Evolutionary conservation across 2,329 filamentous ascomycete species (phyloP).

Genomic region (Bipolaris sorokiniana): DNA sequence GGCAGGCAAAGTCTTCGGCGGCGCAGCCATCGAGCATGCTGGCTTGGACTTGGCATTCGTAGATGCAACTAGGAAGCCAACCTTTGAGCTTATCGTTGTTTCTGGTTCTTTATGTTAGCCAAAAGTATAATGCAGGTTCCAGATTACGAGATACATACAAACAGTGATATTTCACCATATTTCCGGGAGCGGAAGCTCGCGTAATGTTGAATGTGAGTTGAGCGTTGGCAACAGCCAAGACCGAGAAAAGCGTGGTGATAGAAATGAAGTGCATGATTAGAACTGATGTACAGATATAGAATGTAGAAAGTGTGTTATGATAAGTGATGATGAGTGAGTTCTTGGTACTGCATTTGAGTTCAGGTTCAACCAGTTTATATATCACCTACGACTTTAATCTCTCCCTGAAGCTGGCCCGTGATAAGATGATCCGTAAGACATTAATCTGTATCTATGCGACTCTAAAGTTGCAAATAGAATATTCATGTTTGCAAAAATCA

Average conservation of each 20-base stretch:
- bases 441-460: background rate
- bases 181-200: conserved; percentile 19
- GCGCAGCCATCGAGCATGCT: conserved; percentile 31
- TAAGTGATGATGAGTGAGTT: background rate
- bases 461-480: background rate
- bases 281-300: background rate
- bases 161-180: conserved; percentile 35
- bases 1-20: conserved; percentile 30
- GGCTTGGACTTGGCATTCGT: conserved; percentile 26
- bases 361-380: background rate
- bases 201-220: conserved; percentile 34
- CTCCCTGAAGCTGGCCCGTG: background rate
- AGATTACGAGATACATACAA: conserved; percentile 17
- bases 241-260: conserved; percentile 8
- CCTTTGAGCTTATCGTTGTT: conserved; percentile 22
- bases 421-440: background rate
- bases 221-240: conserved; percentile 13
- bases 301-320: background rate
- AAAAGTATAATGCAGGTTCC: background rate
- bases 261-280: conserved; percentile 7
- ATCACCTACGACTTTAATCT: background rate
- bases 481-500: background rate
- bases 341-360: background rate
- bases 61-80: conserved; percentile 21
- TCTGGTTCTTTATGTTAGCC: conserved; percentile 1